These are phyloP conservation scores for Amanita inopinata DNA, from an alignment of 768 basidiomycete genomes.

Conservation along the genomic window DNA sequence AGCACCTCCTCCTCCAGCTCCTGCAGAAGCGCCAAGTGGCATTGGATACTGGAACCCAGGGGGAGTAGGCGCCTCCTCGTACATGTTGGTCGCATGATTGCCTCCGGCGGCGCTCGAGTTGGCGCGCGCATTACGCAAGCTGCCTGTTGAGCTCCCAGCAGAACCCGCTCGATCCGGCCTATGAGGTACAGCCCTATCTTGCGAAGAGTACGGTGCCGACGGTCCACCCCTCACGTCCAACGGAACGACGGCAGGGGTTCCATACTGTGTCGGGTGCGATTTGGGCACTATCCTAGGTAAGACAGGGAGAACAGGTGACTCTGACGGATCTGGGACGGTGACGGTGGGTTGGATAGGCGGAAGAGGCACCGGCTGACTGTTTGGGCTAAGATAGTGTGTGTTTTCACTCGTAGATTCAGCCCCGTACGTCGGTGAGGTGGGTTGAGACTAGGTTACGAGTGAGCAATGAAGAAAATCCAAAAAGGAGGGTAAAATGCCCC, in stretches of 20 bases:
- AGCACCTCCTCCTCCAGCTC: not conserved
- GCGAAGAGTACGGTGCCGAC: too few relatives aligned
- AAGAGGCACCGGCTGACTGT: not conserved
- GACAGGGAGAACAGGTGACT: constrained; percentile 3
- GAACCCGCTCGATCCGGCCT: too few relatives aligned
- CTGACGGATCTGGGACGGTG: not conserved
- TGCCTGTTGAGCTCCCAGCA: too few relatives aligned
- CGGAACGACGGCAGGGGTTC: not conserved
- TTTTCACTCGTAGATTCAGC: not conserved
- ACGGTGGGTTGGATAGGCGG: not conserved
- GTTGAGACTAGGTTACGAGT: not conserved
- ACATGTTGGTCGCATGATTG: not conserved
- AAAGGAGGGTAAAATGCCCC: not conserved
- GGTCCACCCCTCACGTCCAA: not conserved
- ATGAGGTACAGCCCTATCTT: too few relatives aligned
- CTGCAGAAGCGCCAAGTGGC: not conserved
- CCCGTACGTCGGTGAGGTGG: not conserved
- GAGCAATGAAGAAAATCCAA: not conserved
- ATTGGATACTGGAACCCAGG: constrained; percentile 5
- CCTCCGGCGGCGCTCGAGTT: not conserved
- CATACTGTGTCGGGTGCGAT: constrained; percentile 1
- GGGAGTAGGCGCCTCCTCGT: constrained; percentile 7
- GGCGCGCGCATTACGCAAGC: too few relatives aligned
- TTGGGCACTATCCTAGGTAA: not conserved
- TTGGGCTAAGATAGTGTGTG: constrained; percentile 2